A percentile compares a stretch with the other conserved stretches of the same genome.
These are phyloP conservation scores for Rhododendron kiyosumense DNA, from an alignment of 148 eudicot genomes.

Conservation along the genomic window DNA sequence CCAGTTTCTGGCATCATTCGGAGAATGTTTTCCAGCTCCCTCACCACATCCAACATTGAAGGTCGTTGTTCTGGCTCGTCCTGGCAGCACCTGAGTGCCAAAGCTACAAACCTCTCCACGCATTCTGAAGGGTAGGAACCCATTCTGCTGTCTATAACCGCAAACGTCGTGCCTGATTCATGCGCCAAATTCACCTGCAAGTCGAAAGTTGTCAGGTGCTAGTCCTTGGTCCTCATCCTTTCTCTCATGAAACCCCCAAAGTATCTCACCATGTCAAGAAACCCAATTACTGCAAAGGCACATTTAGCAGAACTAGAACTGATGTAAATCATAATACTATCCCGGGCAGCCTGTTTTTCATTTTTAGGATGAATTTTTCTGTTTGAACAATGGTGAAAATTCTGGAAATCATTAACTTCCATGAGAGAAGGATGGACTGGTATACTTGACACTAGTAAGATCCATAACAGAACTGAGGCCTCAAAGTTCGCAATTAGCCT, in stretches of 20 bases:
- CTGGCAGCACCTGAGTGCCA: conserved; percentile 60
- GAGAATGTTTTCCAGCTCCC: conserved; percentile 60
- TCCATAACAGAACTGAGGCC: neutral
- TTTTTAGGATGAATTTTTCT: neutral
- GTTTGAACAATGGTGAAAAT: neutral
- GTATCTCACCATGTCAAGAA: neutral
- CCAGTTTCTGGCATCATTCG: conserved; percentile 39
- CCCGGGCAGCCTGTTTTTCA: neutral
- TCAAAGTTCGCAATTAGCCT: neutral
- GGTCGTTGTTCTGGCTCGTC: conserved; percentile 63
- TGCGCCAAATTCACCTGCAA: conserved; percentile 51
- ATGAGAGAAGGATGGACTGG: neutral
- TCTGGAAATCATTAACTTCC: neutral
- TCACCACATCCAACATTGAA: conserved; percentile 69
- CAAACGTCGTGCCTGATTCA: conserved; percentile 42
- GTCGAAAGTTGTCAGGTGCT: neutral
- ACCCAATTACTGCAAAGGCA: neutral
- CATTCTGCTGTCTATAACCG: conserved; percentile 61
- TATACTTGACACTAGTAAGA: neutral
- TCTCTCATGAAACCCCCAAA: neutral
- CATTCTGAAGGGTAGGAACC: conserved; percentile 60
- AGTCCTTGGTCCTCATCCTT: neutral
- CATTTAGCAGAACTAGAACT: neutral
- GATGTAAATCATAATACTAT: neutral
- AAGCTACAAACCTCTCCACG: conserved; percentile 46